Percentiles rank a stretch among this genome's conserved stretches.
These are phyloP conservation scores for Potentilla sterilis DNA, from an alignment of 306 rosid genomes.

Conservation along the genomic window DNA sequence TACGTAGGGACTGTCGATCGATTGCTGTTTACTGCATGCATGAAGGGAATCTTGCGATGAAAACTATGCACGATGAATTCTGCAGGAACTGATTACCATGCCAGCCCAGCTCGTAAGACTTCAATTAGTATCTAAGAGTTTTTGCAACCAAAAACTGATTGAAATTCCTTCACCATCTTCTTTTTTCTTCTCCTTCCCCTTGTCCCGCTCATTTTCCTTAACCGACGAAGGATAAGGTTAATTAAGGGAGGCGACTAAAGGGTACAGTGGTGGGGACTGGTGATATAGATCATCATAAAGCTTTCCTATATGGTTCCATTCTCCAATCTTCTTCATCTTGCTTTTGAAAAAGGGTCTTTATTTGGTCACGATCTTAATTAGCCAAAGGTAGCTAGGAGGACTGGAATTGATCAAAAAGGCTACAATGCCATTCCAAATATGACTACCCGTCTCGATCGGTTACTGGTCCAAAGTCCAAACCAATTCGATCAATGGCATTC, in stretches of 20 bases:
- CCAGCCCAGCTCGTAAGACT: neutral
- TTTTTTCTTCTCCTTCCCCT: neutral
- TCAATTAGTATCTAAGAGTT: neutral
- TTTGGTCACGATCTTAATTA: neutral
- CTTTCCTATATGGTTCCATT: neutral
- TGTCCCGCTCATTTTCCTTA: neutral
- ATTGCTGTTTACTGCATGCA: neutral
- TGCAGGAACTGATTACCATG: neutral
- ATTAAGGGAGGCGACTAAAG: neutral
- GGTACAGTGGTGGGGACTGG: neutral
- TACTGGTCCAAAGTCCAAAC: constrained; percentile 4
- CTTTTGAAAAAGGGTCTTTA: neutral
- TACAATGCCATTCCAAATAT: neutral
- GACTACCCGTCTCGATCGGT: neutral
- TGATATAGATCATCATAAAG: neutral
- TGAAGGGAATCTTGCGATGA: neutral
- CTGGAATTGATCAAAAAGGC: neutral
- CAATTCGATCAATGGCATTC: neutral
- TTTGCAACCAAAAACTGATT: neutral
- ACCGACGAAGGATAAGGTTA: constrained; percentile 1
- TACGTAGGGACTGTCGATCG: no score
- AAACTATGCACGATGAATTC: neutral
- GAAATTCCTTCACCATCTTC: neutral
- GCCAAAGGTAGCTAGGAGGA: neutral
- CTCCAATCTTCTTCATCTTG: neutral